These are phyloP conservation scores for Herpetospermum pedunculosum DNA, from an alignment of 306 rosid genomes.

Conservation along the genomic window DNA sequence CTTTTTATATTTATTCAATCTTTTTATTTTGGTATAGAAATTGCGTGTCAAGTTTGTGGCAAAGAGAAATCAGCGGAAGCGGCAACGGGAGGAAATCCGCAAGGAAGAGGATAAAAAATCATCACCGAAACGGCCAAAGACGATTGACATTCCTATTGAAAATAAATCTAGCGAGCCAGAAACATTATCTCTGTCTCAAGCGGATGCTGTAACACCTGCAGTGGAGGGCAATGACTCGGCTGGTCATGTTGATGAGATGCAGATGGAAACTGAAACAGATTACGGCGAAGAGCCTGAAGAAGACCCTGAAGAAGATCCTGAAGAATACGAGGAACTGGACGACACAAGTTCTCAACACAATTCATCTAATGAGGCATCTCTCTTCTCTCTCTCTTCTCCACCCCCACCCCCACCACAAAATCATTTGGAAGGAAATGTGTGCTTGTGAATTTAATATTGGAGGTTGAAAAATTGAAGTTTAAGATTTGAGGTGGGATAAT, in stretches of 20 bases:
- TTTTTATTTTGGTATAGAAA: constrained; percentile 31
- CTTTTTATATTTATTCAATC: constrained; percentile 4
- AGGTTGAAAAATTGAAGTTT: not conserved
- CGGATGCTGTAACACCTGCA: constrained; percentile 31
- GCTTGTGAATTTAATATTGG: not conserved
- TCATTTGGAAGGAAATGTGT: not conserved
- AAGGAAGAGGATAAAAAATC: constrained; percentile 29
- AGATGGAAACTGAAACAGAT: constrained; percentile 57
- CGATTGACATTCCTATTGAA: constrained; percentile 37
- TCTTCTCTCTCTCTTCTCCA: not conserved
- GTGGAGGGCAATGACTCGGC: constrained; percentile 25
- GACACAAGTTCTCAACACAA: constrained; percentile 36
- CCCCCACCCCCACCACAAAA: not conserved
- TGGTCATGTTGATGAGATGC: constrained; percentile 36
- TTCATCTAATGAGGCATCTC: constrained; percentile 24
- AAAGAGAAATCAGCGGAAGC: constrained; percentile 68
- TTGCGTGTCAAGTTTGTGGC: constrained; percentile 60
- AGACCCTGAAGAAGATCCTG: constrained; percentile 70
- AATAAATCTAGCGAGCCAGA: constrained; percentile 30
- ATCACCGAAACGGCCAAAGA: constrained; percentile 48
- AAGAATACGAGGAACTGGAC: constrained; percentile 70
- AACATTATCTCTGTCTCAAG: constrained; percentile 16
- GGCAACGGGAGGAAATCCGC: constrained; percentile 61
- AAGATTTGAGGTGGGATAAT: not conserved
- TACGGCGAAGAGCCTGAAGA: constrained; percentile 48